Base-by-base conservation (phyloP, 495 filamentous ascomycete genomes). In the Penicillium antarcticum region DNA sequence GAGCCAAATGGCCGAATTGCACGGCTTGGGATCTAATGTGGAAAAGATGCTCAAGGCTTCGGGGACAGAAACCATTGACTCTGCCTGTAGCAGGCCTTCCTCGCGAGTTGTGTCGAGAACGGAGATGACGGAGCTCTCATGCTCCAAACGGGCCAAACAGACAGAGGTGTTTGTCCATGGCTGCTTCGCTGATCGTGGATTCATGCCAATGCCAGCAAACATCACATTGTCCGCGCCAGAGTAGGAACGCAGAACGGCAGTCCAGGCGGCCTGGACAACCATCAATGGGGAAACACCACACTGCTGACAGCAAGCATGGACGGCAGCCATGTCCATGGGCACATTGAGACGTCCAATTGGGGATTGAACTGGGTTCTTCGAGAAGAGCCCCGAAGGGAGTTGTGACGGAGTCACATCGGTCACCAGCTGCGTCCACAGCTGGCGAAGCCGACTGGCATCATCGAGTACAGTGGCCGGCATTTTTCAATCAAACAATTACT, bases 251-350 rank as follows among this genome's bases (percentile, higher is more conserved):
- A 80, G 61, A 1, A 78, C 68, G 6, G 79, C 43, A 16, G 69
- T 69, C 78, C 78, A 80, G 14, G 66, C 73, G 34, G 74, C 61
- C 41, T 79, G 72, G 38, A 78, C 55, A 14, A 72, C 60, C 47
- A 62, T 70, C 13, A 69, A 60, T 8, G 71, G 39, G 3, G 74
- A 74, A 2, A 75, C 54, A 34, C 65, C 65, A 38, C 67, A 61
- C 42, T 56, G 50, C 21, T 62, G 54, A 39, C 72, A 75, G 56
- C 71, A 72, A 3, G 40, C 29, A 36, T 64, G 57, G 37, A 55
- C 43, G 9, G 26, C 29, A 7, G 52, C 23, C n/a, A 49, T 18
- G 24, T 49, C 14, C 31, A 55, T 41, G 38, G 39, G 24, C 26
- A 55, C 52, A 26, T 49, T 47, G 11, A 55, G 12, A 18, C 35